Evolutionary conservation across 129 eudicot genomes (phyloP), one percentile per base, ranked within the genome.

Genomic region (Flaveria sonorensis): DNA sequence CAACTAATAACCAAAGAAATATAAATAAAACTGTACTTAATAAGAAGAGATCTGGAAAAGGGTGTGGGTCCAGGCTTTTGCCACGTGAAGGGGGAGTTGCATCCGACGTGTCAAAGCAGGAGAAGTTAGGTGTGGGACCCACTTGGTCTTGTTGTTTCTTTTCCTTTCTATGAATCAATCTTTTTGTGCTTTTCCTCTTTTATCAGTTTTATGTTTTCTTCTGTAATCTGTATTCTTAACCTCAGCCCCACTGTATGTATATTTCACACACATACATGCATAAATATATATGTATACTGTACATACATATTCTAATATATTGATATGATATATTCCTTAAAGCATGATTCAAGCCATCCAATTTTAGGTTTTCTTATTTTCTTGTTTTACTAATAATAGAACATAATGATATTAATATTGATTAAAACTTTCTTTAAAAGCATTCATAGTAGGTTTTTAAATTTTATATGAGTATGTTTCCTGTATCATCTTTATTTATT

Each of bases 1-100:
- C 40, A 36, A 4, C 39, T 6, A 36, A 36, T 36, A 6, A 36
- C 40, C 40, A 6, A 36, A 36, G 7, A 36, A 0, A 36, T 5
- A 36, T 36, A 36, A 5, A 36, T 36, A 6, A 0, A 36, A 36
- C 40, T 6, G 40, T 36, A 36, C 40, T 4, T 36, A 40, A 39
- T 11, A 60, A 32, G 42, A 28, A 43, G 40, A 67, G 75, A 57
- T 66, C 5, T 8, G 53, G 66, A 20, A 70, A 57, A 56, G 72
- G 21, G 10, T 15, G 83, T 76, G 88, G 90, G 96, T 66, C 91
- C 92, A 82, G 47, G 83, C 96, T 87, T 90, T 87, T 83, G 86
- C 77, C 92, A 90, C 90, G 92, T 87, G 92, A 90, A 76, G 40
- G 52, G 7, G 74, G 57, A 56, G 46, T 75, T 46, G 14, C 20